Conservation (phyloP, 2,329 filamentous ascomycete species). For the Stachybotrys chartarum region DNA sequence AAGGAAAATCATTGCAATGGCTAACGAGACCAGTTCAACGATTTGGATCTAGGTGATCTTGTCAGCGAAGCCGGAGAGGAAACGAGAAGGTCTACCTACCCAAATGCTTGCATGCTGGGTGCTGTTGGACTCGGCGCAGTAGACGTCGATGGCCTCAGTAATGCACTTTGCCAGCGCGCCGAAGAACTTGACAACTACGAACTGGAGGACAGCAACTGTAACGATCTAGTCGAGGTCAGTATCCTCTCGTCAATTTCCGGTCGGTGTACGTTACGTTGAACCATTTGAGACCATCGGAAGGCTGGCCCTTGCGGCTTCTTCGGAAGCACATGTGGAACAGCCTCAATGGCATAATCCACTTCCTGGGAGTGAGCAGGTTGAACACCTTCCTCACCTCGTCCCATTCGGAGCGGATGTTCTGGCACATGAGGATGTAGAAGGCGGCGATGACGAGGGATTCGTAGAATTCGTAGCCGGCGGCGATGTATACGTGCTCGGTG, state of each 20-base stretch:
- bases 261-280: constrained; percentile 71
- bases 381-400: constrained; percentile 82
- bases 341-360: constrained; percentile 69
- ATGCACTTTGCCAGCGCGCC: background rate
- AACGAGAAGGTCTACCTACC: constrained; percentile 42
- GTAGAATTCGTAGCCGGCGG: constrained; percentile 77
- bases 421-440: constrained; percentile 77
- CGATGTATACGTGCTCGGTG: constrained; percentile 71
- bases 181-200: constrained; percentile 21
- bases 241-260: background rate
- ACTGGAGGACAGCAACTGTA: constrained; percentile 66
- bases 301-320: background rate
- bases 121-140: constrained; percentile 72
- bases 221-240: constrained; percentile 60
- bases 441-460: constrained; percentile 83
- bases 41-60: constrained; percentile 30
- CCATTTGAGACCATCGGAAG: constrained; percentile 77
- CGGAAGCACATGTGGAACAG: constrained; percentile 56
- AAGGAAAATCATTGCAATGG: constrained; percentile 81
- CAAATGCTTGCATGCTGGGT: constrained; percentile 80
- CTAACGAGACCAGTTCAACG: constrained; percentile 48
- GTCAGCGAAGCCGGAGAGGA: background rate
- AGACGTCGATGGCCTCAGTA: constrained; percentile 38
- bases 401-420: constrained; percentile 70
- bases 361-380: constrained; percentile 54